A percentile compares a stretch with the other conserved stretches of the same genome.
Evolutionary conservation across 106 monocot genomes (phyloP).

Genomic region (Platanthera guangdongensis): DNA sequence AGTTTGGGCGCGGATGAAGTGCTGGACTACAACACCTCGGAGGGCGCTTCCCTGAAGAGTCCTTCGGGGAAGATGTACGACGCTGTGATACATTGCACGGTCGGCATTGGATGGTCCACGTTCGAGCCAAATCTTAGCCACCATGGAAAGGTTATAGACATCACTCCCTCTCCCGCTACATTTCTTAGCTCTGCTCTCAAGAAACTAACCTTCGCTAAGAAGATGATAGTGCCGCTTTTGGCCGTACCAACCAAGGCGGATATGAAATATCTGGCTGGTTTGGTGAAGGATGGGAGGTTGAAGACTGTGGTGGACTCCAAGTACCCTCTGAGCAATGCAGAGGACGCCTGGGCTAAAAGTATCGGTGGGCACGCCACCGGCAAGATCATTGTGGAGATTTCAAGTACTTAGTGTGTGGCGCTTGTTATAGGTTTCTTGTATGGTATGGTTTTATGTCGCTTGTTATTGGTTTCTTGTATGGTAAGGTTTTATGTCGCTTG

Average conservation of each 20-base stretch:
- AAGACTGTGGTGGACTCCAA: constrained; percentile 40
- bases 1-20: constrained; percentile 43
- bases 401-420: no score
- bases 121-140: constrained; percentile 24
- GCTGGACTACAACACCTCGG: constrained; percentile 37
- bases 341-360: constrained; percentile 41
- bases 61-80: constrained; percentile 39
- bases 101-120: constrained; percentile 17
- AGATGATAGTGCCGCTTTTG: constrained; percentile 21
- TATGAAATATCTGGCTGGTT: constrained; percentile 19
- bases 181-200: constrained; percentile 6
- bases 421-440: no score
- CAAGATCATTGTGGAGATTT: constrained; percentile 41
- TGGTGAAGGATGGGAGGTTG: constrained; percentile 38
- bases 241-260: constrained; percentile 15
- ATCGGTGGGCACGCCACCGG: constrained; percentile 48
- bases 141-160: constrained; percentile 23
- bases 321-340: constrained; percentile 13
- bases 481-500: no score
- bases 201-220: constrained; percentile 21
- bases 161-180: constrained; percentile 10
- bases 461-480: no score
- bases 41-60: constrained; percentile 29
- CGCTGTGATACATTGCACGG: constrained; percentile 20
- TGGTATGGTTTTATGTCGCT: no score